Percentiles rank a stretch among this genome's conserved stretches.
phyloP scores from a whole-genome alignment of 1,284 basidiomycete genomes.

The Malassezia sp. region DNA sequence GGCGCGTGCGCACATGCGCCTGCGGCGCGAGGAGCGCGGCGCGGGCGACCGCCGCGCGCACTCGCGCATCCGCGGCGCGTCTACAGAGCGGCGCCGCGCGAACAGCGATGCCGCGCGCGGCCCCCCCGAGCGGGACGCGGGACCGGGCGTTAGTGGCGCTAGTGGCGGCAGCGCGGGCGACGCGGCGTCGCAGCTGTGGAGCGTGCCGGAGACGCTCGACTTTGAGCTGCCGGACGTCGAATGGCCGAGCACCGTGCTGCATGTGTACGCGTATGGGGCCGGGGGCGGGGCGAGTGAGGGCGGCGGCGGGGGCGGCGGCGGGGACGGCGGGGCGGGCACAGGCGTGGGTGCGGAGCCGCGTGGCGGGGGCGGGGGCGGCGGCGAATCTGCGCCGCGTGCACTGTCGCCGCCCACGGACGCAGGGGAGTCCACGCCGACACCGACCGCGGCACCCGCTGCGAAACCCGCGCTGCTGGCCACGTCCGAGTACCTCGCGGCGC shows the following conservation, averaged over 20 bases:
- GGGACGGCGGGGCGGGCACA: too few species aligned
- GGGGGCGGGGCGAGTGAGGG: neutral
- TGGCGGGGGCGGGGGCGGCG: too few species aligned
- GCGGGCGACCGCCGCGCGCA: too few species aligned
- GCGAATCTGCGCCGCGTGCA: too few species aligned
- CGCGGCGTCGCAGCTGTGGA: slow-evolving; percentile 61
- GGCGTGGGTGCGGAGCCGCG: too few species aligned
- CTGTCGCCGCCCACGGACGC: too few species aligned
- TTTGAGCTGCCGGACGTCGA: slow-evolving; percentile 54
- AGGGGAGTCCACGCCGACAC: slow-evolving; percentile 31
- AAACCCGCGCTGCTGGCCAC: slow-evolving; percentile 55
- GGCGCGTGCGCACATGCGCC: slow-evolving; percentile 19
- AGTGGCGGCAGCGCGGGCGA: slow-evolving; percentile 2
- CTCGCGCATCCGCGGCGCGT: neutral
- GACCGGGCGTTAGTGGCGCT: neutral
- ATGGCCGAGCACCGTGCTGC: slow-evolving; percentile 51
- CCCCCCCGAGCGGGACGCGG: neutral
- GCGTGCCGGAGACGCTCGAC: slow-evolving; percentile 60
- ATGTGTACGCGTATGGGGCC: slow-evolving; percentile 36
- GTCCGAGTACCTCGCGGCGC: slow-evolving; percentile 61
- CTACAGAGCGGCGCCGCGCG: neutral
- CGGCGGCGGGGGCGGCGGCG: too few species aligned
- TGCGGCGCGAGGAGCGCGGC: slow-evolving; percentile 15
- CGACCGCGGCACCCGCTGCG: slow-evolving; percentile 20
- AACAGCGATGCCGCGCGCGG: neutral